Evolutionary conservation across 2,329 filamentous ascomycete species (phyloP), one percentile per base, ranked within the genome.

Genomic region (Penicillium sp.): DNA sequence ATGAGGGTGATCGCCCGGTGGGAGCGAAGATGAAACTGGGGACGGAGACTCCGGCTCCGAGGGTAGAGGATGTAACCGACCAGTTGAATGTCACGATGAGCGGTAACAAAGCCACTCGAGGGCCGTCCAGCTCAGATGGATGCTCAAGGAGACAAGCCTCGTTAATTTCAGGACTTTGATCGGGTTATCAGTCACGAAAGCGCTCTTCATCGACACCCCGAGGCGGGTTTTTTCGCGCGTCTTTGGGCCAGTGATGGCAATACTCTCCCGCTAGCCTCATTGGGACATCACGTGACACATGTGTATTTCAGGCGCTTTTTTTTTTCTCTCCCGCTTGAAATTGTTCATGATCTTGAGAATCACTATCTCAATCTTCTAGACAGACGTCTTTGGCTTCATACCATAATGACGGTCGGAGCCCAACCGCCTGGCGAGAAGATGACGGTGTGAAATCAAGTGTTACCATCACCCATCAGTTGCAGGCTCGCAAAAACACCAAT

Each of bases 11-110:
- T 55, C 56, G 48, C 49, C 53, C 45, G 50, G 52, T 57, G 49
- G 54, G 51, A 60, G 54, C 51, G 51, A 52, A 56, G 53, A 59
- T 53, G 44, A 52, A 56, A 59, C 50, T 58, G 55, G 53, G 53
- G 54, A 57, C 55, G 56, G 53, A 58, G 54, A 50, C 53, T 59
- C 59, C 58, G 59, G 54, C 48, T 55, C 58, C 54, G 57, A 59
- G 45, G 45, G 52, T 57, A 50, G 52, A 55, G 55, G 54, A 55
- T 51, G 53, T 55, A 55, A 57, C 51, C 54, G 55, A 54, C 47
- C 42, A 18, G 51, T 53, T 47, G 44, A 53, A 46, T 33, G 36
- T 45, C 46, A 51, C 47, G 46, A 32, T 46, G n/a, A 29, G 27
- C 9, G 37, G 11, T n/a, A 39, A 33, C 28, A 24, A 49, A 25